Percentiles rank a stretch among this genome's conserved stretches.
Evolutionary conservation across 352 stramenopile species (phyloP).

Genomic region (Globisporangium spiculum): DNA sequence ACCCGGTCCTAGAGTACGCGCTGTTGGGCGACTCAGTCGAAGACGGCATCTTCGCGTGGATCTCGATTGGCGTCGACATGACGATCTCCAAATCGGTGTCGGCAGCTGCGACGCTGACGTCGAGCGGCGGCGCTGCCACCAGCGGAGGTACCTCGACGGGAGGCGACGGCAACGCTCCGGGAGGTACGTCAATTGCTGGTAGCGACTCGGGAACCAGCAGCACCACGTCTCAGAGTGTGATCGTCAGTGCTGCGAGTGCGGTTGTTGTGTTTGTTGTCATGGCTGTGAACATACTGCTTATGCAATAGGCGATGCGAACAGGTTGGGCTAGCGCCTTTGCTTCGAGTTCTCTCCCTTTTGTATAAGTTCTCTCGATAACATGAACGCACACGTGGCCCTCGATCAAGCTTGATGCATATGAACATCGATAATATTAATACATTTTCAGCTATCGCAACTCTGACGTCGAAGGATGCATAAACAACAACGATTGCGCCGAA

Average conservation of each 20-base stretch:
- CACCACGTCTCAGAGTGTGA: neutral
- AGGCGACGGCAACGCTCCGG: neutral
- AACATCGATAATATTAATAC: too few species aligned
- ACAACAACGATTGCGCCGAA: too few species aligned
- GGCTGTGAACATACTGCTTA: neutral
- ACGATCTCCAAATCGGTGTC: slow-evolving; percentile 1
- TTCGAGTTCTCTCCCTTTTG: too few species aligned
- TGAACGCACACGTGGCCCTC: too few species aligned
- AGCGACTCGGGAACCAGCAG: neutral
- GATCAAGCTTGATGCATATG: too few species aligned
- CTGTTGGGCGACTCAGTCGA: slow-evolving; percentile 19
- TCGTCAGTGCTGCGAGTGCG: neutral
- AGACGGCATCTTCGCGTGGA: slow-evolving; percentile 23
- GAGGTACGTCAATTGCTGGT: neutral
- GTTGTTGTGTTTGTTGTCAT: neutral
- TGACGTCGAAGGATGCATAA: too few species aligned
- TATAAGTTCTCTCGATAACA: too few species aligned
- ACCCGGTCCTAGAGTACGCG: slow-evolving; percentile 13
- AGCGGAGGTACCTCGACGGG: neutral
- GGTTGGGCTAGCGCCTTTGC: too few species aligned
- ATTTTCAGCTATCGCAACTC: too few species aligned
- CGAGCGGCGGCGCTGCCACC: neutral
- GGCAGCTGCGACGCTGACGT: neutral
- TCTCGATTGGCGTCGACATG: slow-evolving; percentile 23
- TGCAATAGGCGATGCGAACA: neutral